These are phyloP conservation scores for Penicillium occitanis DNA, from an alignment of 2,329 filamentous ascomycete species.

Conservation along the genomic window DNA sequence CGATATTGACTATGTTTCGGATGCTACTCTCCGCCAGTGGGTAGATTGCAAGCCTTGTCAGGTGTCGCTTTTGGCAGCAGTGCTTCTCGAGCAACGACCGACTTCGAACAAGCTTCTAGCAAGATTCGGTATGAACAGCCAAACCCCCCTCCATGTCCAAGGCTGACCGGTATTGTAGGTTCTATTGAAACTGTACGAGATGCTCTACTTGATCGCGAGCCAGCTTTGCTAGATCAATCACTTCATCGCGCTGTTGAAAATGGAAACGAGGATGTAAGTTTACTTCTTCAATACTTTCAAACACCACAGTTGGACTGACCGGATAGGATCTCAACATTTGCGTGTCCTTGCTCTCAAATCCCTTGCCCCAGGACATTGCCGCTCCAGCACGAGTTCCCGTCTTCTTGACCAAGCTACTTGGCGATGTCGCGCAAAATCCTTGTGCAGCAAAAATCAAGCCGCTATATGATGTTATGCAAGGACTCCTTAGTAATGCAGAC, in stretches of 20 bases:
- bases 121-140: constrained; percentile 45
- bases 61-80: constrained; percentile 46
- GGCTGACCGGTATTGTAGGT: constrained; percentile 27
- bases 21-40: constrained; percentile 46
- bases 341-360: constrained; percentile 36
- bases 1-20: constrained; percentile 32
- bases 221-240: constrained; percentile 37
- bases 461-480: constrained; percentile 36
- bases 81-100: constrained; percentile 51
- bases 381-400: constrained; percentile 35
- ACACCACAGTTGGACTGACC: neutral
- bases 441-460: constrained; percentile 36
- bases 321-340: constrained; percentile 35
- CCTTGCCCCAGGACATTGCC: constrained; percentile 32
- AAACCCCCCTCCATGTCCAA: constrained; percentile 6
- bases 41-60: constrained; percentile 52
- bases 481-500: constrained; percentile 30
- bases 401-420: constrained; percentile 36
- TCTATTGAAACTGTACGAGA: constrained; percentile 33
- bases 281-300: too few relatives aligned
- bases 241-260: constrained; percentile 33
- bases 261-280: constrained; percentile 33
- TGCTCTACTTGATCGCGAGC: constrained; percentile 34
- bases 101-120: constrained; percentile 54
- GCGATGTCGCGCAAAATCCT: constrained; percentile 31